These are phyloP conservation scores for Tothia fuscella DNA, from an alignment of 2,329 filamentous ascomycete species.

Conservation along the genomic window DNA sequence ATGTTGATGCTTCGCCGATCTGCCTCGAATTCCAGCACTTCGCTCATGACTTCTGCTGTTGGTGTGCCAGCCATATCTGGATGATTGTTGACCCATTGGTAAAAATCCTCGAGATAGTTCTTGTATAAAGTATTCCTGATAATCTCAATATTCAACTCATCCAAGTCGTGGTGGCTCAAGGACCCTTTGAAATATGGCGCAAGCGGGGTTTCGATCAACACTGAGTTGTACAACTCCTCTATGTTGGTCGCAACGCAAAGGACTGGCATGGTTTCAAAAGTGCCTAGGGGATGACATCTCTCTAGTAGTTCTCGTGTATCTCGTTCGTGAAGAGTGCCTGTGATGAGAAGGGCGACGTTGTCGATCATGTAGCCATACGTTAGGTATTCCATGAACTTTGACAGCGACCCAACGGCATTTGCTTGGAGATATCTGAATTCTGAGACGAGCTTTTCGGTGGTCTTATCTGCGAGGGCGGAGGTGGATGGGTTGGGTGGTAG, in stretches of 20 bases:
- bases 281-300: slow-evolving; percentile 89
- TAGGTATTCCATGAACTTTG: slow-evolving; percentile 94
- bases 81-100: slow-evolving; percentile 85
- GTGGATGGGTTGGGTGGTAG: slow-evolving; percentile 95
- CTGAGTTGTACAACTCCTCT: slow-evolving; percentile 96
- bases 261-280: slow-evolving; percentile 98
- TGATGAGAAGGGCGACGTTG: slow-evolving; percentile 95
- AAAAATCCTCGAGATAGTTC: slow-evolving; percentile 97
- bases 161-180: slow-evolving; percentile 88
- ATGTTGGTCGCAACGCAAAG: slow-evolving; percentile 97
- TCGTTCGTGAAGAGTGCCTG: slow-evolving; percentile 90
- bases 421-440: slow-evolving; percentile 95
- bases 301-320: slow-evolving; percentile 93
- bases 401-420: slow-evolving; percentile 80
- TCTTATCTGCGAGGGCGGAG: slow-evolving; percentile 84
- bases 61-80: slow-evolving; percentile 78
- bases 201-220: slow-evolving; percentile 90
- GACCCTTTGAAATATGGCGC: slow-evolving; percentile 97
- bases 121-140: slow-evolving; percentile 98
- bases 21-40: slow-evolving; percentile 93
- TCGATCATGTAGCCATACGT: slow-evolving; percentile 99
- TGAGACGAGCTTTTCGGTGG: slow-evolving; percentile 93
- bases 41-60: slow-evolving; percentile 87
- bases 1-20: slow-evolving; percentile 97
- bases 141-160: slow-evolving; percentile 99